Evolutionary conservation across 2,329 filamentous ascomycete species (phyloP).

Genomic region (Monilinia vaccinii-corymbosi): DNA sequence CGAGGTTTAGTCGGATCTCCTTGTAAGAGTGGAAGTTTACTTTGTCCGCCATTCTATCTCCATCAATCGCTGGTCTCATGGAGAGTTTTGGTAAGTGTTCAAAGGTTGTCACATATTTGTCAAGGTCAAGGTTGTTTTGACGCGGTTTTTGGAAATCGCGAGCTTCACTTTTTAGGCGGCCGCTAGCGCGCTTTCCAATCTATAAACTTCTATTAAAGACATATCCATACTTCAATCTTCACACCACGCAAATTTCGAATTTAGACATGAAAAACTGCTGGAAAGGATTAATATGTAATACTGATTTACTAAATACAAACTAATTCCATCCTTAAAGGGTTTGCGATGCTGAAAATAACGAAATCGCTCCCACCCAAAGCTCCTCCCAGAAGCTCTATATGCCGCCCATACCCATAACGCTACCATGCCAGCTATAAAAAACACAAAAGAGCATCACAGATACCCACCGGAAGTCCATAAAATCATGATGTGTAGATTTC

Average conservation of each 20-base stretch:
- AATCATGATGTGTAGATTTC: neutral
- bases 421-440: constrained; percentile 1
- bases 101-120: constrained; percentile 22
- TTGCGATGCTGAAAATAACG: neutral
- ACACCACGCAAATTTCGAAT: neutral
- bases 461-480: neutral
- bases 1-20: constrained; percentile 77
- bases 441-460: neutral
- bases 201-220: neutral
- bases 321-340: neutral
- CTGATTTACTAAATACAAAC: constrained; percentile 1
- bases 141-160: constrained; percentile 14
- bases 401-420: constrained; percentile 11
- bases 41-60: constrained; percentile 57
- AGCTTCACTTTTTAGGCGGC: constrained; percentile 14
- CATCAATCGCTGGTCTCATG: constrained; percentile 37
- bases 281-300: neutral
- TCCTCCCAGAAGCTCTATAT: neutral
- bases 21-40: constrained; percentile 66
- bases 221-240: neutral
- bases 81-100: constrained; percentile 11
- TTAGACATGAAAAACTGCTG: neutral
- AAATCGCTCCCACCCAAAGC: neutral
- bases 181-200: constrained; percentile 12
- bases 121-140: constrained; percentile 8